Evolutionary conservation across 371 early-diverging fungal genomes (phyloP), one percentile per base, ranked within the genome.

Genomic region (Mucor velutinosus): DNA sequence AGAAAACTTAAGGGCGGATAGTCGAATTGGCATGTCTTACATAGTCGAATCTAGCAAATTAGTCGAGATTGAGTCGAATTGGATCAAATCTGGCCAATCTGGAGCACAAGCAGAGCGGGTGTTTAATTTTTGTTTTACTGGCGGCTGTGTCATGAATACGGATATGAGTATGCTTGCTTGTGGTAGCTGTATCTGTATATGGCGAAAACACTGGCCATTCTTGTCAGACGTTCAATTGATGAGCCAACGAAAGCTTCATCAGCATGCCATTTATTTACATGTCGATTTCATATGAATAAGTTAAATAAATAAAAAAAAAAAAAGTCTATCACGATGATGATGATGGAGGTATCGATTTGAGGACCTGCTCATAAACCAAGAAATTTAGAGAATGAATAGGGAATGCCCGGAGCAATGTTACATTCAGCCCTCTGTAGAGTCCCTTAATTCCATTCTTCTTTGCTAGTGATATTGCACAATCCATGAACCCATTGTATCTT

Each of bases 321-420:
- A 62, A 53, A 33, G n/a, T 27, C 35, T 45, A 60, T 56, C 64
- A 12, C 17, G 41, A 41, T 1, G 37, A 37, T 17, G 25, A 43
- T 27, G 61, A 43, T 53, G 70, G 69, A 37, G 79, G 79, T 35
- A 79, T 79, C 7, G 63, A 51, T 66, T 74, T 72, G 66, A 85
- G 79, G 45, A 89, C 89, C 60, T 86, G 87, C 73, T 92, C 92
- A 65, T 92, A 92, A 11, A 93, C 92, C 11, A 91, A 78, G 80
- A 93, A 92, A 73, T 92, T 92, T 27, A 94, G 78, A 7, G 91
- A 87, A 74, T 94, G 94, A 64, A 94, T 87, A 7, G 94, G 94
- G 64, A 93, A 90, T 15, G 94, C 93, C 11, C 94, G 80, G 29
- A 93, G 79, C 10, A 93, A 79, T 27, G 92, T 92, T 15, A 92